Evolutionary conservation across 2,329 filamentous ascomycete genomes (phyloP), one percentile per base, ranked within the genome.

Genomic region (Exserohilum rostratum): DNA sequence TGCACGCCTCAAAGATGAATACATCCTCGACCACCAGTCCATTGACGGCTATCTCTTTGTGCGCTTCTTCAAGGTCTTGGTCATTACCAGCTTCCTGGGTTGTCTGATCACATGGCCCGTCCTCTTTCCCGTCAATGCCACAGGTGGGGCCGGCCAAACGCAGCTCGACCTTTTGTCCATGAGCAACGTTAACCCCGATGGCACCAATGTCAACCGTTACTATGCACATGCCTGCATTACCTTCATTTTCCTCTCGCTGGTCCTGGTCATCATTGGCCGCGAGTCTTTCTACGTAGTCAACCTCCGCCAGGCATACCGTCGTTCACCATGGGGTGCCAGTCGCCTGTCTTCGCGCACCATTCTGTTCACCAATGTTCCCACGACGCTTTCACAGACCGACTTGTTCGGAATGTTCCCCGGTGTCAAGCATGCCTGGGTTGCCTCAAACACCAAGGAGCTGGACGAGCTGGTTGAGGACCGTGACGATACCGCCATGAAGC

Each of bases 21-120:
- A 78, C 55, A 74, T 82, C 18, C 73, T 82, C 42, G 76, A 79
- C 58, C 78, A 80, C 64, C 76, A 78, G 58, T 79, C 78, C 10
- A 75, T 82, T 43, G 80, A 82, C 60, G 78, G 77, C 27, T 81
- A 77, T 50, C 71, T 82, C 12, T 81, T 77, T 54, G 68, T 82
- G 40, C 72, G 80, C 34, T 80, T 78, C 61, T 75, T 81, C 62
- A 79, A 78, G 61, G 65, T 80, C 48, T 71, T 78, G 37, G 69
- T 80, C 37, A 55, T 69, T 20, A 71, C 79, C 33, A 78, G 76
- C 60, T 67, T 80, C 33, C 57, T 79, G 15, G 79, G 79, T 15
- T 73, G 70, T 53, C 52, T 68, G 34, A 66, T 82, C 52, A 80
- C 77, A 4, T 80, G 78, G 73, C 78, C 79, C 0, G 70, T 82